These are phyloP conservation scores for Globisporangium echinulatum DNA, from an alignment of 352 stramenopile species.

Conservation along the genomic window DNA sequence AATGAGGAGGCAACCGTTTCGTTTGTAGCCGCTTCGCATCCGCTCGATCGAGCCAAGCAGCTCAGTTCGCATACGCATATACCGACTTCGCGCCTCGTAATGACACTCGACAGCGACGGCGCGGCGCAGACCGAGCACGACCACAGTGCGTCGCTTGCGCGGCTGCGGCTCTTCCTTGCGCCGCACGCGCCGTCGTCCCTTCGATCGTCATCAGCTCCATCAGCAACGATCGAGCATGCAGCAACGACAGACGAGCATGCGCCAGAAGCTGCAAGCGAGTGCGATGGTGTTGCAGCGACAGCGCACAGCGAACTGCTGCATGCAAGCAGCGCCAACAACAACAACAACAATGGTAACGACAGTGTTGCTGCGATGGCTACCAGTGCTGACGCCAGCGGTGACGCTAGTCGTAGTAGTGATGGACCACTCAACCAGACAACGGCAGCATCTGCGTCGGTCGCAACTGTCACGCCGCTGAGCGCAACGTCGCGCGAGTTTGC, in stretches of 20 bases:
- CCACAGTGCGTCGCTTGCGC: conserved; percentile 19
- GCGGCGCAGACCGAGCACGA: conserved; percentile 3
- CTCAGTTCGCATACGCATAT: too few relatives aligned
- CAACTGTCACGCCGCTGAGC: conserved; percentile 44
- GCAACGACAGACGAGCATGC: neutral
- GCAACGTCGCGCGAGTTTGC: conserved; percentile 44
- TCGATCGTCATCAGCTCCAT: neutral
- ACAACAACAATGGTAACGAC: neutral
- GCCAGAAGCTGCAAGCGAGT: neutral
- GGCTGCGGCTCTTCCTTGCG: conserved; percentile 27
- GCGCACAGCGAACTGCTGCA: neutral
- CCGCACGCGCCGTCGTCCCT: conserved; percentile 9
- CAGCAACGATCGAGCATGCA: neutral
- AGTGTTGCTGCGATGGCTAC: neutral
- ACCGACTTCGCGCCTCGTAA: too few relatives aligned
- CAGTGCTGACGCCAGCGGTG: too few relatives aligned
- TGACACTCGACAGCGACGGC: neutral
- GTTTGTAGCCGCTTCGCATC: too few relatives aligned
- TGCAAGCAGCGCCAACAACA: neutral
- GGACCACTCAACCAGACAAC: conserved; percentile 4
- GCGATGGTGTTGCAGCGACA: neutral
- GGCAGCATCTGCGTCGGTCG: conserved; percentile 23
- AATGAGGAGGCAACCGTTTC: too few relatives aligned
- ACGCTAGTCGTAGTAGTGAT: conserved; percentile 7
- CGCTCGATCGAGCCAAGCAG: too few relatives aligned